phyloP scores from a whole-genome alignment of 192 early-diverging fungal genomes.

The Haplosporangium gracile region DNA sequence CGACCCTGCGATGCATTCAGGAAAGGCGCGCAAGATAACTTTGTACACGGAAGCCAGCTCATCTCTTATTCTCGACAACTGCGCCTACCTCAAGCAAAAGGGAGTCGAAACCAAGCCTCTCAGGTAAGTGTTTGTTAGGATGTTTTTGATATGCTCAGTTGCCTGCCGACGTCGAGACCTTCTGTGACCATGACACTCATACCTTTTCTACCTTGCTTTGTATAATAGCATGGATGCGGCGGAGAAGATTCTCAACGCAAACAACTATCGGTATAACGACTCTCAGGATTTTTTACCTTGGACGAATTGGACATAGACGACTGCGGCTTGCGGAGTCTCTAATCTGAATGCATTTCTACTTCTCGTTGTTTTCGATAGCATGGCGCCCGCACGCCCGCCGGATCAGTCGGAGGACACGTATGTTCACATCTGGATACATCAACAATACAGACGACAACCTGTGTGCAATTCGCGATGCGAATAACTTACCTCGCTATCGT shows the following conservation, averaged over 20 bases:
- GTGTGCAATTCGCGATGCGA: background rate
- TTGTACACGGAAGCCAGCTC: constrained; percentile 24
- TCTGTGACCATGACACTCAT: no score
- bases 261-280: constrained; percentile 6
- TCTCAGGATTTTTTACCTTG: background rate
- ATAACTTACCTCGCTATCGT: background rate
- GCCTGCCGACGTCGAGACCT: background rate
- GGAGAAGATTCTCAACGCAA: constrained; percentile 17
- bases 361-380: constrained; percentile 11
- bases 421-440: background rate
- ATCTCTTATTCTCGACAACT: constrained; percentile 24
- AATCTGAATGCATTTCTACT: background rate
- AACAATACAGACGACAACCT: background rate
- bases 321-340: background rate
- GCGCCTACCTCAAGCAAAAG: constrained; percentile 29
- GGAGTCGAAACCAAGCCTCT: constrained; percentile 30
- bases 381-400: background rate
- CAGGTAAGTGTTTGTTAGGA: constrained; percentile 16
- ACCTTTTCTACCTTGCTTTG: background rate
- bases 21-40: constrained; percentile 24
- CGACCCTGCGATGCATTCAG: constrained; percentile 16
- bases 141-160: background rate
- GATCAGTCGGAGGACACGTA: constrained; percentile 34
- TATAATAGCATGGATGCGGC: constrained; percentile 21
- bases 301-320: background rate